Base-by-base conservation (phyloP, 2,329 filamentous ascomycete species). In the Aspergillus floridensis region DNA sequence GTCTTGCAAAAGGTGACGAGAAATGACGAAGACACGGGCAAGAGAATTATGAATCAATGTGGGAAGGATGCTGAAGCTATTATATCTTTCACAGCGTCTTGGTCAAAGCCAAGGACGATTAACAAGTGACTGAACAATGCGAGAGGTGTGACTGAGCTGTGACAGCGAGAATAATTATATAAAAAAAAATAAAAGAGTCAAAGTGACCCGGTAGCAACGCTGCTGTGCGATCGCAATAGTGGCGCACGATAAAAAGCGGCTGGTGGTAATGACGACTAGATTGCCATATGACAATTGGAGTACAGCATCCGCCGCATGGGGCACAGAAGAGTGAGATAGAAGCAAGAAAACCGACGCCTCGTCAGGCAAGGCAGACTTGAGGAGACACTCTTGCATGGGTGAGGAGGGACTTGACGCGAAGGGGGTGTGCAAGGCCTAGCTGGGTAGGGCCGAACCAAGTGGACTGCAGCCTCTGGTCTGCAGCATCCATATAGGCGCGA, bases 301-400 rank as follows among this genome's bases (percentile, higher is more conserved):
- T 59, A 63, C 57, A 68, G 50, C 61, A 60, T 63, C 66, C 65
- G 63, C 66, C 58, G 66, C 64, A 71, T 68, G 57, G 41, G 59
- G 67, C 56, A 66, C 62, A 61, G 64, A 64, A 59, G 64, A 61
- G 57, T 63, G 57, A 60, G 67, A 66, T 66, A 64, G 53, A 65
- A 70, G 59, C 64, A 59, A 46, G 65, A 59, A 59, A 61, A 63
- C 65, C 68, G 65, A 72, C 67, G 68, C 68, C 72, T 66, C 62
- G 58, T 65, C 63, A 61, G 68, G 61, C 72, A 72, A 75, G 74
- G 74, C 74, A 75, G 73, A 76, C 62, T 75, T 65, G 61, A 56
- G 58, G 63, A 60, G 56, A 57, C 58, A 59, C 54, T 62, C 58
- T 57, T 64, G 61, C 66, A 66, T 65, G 63, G 63, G 66, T 66